These are phyloP conservation scores for Lanmaoa pseudosensibilis DNA, from an alignment of 768 basidiomycete genomes.

Conservation along the genomic window DNA sequence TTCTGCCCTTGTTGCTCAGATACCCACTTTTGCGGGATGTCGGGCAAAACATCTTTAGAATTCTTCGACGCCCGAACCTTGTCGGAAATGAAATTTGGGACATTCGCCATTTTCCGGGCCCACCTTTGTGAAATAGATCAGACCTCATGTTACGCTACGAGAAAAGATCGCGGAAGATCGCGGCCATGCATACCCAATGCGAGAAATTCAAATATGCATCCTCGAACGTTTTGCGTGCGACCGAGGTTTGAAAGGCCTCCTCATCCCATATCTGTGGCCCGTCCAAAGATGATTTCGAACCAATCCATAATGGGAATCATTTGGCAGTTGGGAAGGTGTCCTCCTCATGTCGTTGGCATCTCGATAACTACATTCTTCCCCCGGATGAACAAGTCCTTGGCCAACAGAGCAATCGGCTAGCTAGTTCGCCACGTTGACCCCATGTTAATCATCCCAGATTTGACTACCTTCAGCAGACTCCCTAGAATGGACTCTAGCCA, in stretches of 20 bases:
- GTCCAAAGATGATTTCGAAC: conserved; percentile 16
- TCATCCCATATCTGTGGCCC: neutral
- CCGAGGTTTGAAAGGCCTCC: neutral
- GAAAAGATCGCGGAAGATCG: neutral
- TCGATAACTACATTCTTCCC: neutral
- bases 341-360: conserved; percentile 1
- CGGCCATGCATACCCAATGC: conserved; percentile 17
- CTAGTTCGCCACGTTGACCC: conserved; percentile 7
- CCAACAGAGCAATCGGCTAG: conserved; percentile 6
- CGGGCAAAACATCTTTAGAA: neutral
- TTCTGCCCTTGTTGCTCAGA: neutral
- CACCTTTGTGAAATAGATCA: conserved; percentile 13
- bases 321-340: conserved; percentile 8
- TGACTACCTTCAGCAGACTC: neutral
- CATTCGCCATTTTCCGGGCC: neutral
- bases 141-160: neutral
- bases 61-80: neutral
- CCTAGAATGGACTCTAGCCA: neutral
- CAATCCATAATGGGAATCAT: conserved; percentile 11
- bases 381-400: conserved; percentile 4
- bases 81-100: conserved; percentile 24
- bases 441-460: conserved; percentile 7
- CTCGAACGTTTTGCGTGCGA: conserved; percentile 1
- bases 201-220: conserved; percentile 14
- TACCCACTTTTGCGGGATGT: neutral